Evolutionary conservation across 139 green algal species (phyloP), one percentile per base, ranked within the genome.

Genomic region (Coccomyxa sp.): DNA sequence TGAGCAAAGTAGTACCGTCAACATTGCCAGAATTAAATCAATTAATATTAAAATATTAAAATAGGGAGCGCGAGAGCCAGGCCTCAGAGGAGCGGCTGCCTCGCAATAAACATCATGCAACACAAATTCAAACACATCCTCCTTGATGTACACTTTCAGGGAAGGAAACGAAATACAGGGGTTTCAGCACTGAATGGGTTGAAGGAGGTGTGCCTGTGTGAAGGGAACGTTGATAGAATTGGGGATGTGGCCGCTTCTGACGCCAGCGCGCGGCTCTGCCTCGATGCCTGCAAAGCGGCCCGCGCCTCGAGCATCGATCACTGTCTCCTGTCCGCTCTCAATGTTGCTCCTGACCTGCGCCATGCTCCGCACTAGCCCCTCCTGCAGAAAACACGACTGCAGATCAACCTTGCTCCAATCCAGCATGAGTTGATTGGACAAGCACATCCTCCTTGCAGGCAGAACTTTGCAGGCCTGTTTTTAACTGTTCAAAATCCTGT

Each of bases 201-300:
- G 71, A 0, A 51, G 14, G 10, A 3, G 14, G 1, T n/a, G 27
- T 10, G 12, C 83, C 57, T 79, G 31, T n/a, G 83, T 82, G 85
- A 96, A 98, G 18, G 93, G 95, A 75, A 99, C 89, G 81, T 91
- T 97, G 9, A 51, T 75, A 83, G 84, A 92, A 88, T 92, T 90
- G 0, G 96, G 96, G 18, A 99, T 98, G 89, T 96, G 95, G 0
- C 96, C 96, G 1, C 81, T 81, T 0, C 82, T 82, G 63, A 99
- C 83, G 1, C 94, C 96, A 0, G 90, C 57, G 0, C 96, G 84
- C 12, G 94, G 94, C 88, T 99, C 96, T 0, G 94, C 90, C 14
- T 90, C 95, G 10, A 83, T 92, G 1, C 94, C 96, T 0, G 87
- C 25, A 58, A 96, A 99, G 27, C 96, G 84, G 0, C 85, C 89